A percentile compares a stretch with the other conserved stretches of the same genome.
phyloP scores from a whole-genome alignment of 2,329 filamentous ascomycete genomes.

The Diaporthe sp. region DNA sequence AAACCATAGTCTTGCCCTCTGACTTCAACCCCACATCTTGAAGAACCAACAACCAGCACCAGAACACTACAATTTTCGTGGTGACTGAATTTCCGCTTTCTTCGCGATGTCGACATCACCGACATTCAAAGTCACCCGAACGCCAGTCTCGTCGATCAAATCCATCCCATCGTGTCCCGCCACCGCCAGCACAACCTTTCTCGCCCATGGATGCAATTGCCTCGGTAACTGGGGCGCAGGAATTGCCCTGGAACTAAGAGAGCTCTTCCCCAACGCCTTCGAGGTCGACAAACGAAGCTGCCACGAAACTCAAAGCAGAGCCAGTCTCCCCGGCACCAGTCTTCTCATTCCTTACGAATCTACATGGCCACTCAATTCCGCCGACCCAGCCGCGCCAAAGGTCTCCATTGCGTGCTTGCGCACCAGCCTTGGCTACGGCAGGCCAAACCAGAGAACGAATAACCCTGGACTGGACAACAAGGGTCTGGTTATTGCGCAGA shows the following conservation, averaged over 20 bases:
- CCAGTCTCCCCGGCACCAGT: conserved; percentile 44
- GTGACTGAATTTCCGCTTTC: neutral
- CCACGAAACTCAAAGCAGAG: conserved; percentile 10
- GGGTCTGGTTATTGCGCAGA: conserved; percentile 40
- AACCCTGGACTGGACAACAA: conserved; percentile 41
- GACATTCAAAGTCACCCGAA: neutral
- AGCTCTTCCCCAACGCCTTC: conserved; percentile 45
- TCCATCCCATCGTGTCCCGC: neutral
- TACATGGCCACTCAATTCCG: conserved; percentile 42
- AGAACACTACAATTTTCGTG: neutral
- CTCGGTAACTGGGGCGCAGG: conserved; percentile 48
- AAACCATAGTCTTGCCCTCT: neutral
- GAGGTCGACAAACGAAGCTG: conserved; percentile 32
- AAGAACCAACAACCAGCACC: neutral
- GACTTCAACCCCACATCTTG: neutral
- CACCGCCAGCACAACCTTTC: conserved; percentile 35
- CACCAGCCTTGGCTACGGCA: conserved; percentile 43
- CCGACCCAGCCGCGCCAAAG: conserved; percentile 40
- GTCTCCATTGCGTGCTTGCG: conserved; percentile 43
- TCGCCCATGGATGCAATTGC: conserved; percentile 50
- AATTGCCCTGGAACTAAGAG: conserved; percentile 45
- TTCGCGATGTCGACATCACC: neutral
- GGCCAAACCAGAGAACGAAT: conserved; percentile 25
- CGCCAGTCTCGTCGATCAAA: neutral
- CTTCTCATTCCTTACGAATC: conserved; percentile 44